phyloP scores from a whole-genome alignment of 352 stramenopile genomes.

The Bremia lactucae region DNA sequence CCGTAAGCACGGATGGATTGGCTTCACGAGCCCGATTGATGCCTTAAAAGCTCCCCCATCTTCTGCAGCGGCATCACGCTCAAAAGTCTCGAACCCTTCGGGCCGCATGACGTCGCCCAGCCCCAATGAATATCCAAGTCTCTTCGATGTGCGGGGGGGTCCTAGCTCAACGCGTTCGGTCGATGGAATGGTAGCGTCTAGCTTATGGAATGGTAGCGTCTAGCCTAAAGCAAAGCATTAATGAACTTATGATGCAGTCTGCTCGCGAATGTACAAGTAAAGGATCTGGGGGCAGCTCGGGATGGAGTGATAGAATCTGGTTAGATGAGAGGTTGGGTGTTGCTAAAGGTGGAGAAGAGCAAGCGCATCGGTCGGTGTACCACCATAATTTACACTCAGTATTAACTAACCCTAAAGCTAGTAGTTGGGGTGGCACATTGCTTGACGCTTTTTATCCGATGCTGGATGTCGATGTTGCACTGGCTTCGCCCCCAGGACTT shows the following conservation, averaged over 20 bases:
- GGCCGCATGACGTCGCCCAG: conserved; percentile 30
- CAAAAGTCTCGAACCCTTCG: conserved; percentile 21
- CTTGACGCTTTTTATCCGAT: conserved; percentile 67
- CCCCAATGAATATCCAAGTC: conserved; percentile 54
- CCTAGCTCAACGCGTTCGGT: conserved; percentile 31
- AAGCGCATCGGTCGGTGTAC: conserved; percentile 49
- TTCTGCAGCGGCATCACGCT: conserved; percentile 33
- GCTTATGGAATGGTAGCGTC: conserved; percentile 5
- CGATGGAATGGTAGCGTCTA: conserved; percentile 9
- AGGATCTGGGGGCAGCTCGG: conserved; percentile 25
- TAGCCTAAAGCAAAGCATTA: conserved; percentile 10
- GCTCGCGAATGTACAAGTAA: conserved; percentile 25
- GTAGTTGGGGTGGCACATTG: conserved; percentile 52
- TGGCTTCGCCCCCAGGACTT: conserved; percentile 58
- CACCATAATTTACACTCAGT: conserved; percentile 84
- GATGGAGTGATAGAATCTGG: conserved; percentile 8
- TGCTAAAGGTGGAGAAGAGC: conserved; percentile 45
- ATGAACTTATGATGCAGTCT: conserved; percentile 21
- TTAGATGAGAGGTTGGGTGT: conserved; percentile 6
- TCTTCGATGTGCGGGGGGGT: conserved; percentile 56
- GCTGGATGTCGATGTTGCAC: conserved; percentile 51
- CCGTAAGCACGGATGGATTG: conserved; percentile 50
- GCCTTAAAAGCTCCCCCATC: conserved; percentile 59
- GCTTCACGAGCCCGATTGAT: conserved; percentile 46
- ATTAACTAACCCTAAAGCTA: conserved; percentile 67